These are phyloP conservation scores for Candida silvatica DNA, from an alignment of 805 yeast species.

Conservation along the genomic window DNA sequence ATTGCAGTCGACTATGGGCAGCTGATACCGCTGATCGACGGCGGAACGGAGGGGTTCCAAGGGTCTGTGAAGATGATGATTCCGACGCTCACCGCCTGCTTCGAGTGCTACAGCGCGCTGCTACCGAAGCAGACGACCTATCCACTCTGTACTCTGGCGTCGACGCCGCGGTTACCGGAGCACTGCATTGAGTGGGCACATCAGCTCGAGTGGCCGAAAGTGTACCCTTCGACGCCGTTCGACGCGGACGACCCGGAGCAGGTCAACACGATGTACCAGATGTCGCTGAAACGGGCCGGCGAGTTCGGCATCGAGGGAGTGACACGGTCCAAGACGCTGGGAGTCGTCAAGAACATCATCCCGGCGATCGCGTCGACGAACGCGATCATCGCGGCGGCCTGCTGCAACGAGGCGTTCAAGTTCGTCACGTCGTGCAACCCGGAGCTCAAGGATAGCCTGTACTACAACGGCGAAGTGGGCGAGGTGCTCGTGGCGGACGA, in stretches of 20 bases:
- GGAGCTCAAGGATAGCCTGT: constrained; percentile 66
- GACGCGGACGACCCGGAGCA: constrained; percentile 67
- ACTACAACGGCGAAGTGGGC: constrained; percentile 78
- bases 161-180: constrained; percentile 89
- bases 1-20: constrained; percentile 44
- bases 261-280: constrained; percentile 50
- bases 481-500: constrained; percentile 67
- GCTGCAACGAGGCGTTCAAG: constrained; percentile 82
- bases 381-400: constrained; percentile 83
- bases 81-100: constrained; percentile 83
- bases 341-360: constrained; percentile 84
- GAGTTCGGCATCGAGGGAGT: constrained; percentile 69
- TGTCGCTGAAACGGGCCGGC: constrained; percentile 51
- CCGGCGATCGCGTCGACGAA: constrained; percentile 95
- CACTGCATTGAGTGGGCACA: constrained; percentile 92
- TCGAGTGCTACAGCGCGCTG: constrained; percentile 82
- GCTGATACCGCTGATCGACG: constrained; percentile 73
- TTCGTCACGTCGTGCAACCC: constrained; percentile 66
- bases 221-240: constrained; percentile 36
- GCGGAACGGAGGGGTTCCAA: constrained; percentile 91
- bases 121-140: constrained; percentile 56
- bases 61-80: constrained; percentile 86
- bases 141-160: constrained; percentile 91
- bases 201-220: constrained; percentile 62
- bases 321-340: constrained; percentile 62